These are phyloP conservation scores for Batrachochytrium dendrobatidis DNA, from an alignment of 371 early-diverging fungal species.

Conservation along the genomic window DNA sequence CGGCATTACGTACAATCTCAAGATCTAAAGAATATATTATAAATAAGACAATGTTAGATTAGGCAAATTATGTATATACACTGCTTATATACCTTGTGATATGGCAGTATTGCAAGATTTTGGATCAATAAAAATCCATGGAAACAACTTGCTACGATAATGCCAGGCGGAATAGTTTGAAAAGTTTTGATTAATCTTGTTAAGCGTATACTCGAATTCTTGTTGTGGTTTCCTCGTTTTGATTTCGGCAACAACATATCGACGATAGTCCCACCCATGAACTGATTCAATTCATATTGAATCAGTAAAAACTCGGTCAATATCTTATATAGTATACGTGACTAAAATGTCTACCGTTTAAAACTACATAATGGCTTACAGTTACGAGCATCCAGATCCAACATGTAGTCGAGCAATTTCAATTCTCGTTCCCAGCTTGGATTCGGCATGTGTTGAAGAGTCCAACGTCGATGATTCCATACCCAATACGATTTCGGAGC, in stretches of 20 bases:
- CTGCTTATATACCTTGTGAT: slow-evolving; percentile 14
- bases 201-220: slow-evolving; percentile 79
- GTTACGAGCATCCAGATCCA: slow-evolving; percentile 84
- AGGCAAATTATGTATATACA: background rate
- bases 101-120: slow-evolving; percentile 14
- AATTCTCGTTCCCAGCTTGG: slow-evolving; percentile 79
- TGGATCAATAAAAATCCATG: slow-evolving; percentile 40
- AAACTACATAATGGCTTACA: slow-evolving; percentile 61
- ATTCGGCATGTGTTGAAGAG: slow-evolving; percentile 61
- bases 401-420: slow-evolving; percentile 61
- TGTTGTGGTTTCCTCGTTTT: slow-evolving; percentile 24
- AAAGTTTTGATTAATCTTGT: slow-evolving; percentile 81
- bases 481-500: slow-evolving; percentile 87
- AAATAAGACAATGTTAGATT: background rate
- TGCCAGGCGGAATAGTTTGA: slow-evolving; percentile 98
- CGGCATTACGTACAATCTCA: slow-evolving; percentile 75
- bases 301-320: too few species aligned
- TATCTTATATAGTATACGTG: too few species aligned
- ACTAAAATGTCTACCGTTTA: too few species aligned
- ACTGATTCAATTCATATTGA: too few species aligned
- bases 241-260: slow-evolving; percentile 58
- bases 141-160: slow-evolving; percentile 75
- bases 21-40: slow-evolving; percentile 16
- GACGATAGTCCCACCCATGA: slow-evolving; percentile 94
- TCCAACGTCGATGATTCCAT: slow-evolving; percentile 93